These are phyloP conservation scores for Colletotrichum sp. DNA, from an alignment of 2,329 filamentous ascomycete genomes.

Conservation along the genomic window DNA sequence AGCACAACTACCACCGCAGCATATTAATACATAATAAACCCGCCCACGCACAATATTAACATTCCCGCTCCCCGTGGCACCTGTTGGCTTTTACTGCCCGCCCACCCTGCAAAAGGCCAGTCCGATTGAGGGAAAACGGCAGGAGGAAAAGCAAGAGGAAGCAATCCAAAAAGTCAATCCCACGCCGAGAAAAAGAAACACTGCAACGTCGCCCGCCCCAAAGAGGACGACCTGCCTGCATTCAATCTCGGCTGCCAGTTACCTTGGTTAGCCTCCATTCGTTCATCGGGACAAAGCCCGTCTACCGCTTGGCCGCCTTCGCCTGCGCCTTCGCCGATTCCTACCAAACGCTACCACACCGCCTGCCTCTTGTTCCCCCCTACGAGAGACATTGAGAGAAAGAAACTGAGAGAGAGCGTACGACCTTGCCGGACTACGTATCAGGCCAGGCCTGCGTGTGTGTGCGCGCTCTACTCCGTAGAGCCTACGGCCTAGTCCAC, in stretches of 20 bases:
- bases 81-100: background rate
- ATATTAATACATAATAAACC: constrained; percentile 10
- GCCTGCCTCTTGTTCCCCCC: background rate
- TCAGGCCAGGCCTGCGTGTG: background rate
- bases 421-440: background rate
- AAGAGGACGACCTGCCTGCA: background rate
- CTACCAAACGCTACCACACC: background rate
- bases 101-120: background rate
- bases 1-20: background rate
- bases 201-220: constrained; percentile 6
- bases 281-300: background rate
- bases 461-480: background rate
- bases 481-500: background rate
- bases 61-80: constrained; percentile 6
- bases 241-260: constrained; percentile 7
- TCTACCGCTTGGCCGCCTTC: background rate
- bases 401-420: background rate
- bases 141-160: constrained; percentile 7
- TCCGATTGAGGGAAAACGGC: background rate
- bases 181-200: background rate
- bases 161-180: background rate
- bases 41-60: background rate
- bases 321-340: background rate
- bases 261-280: constrained; percentile 2
- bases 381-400: background rate